Percentiles rank a stretch among this genome's conserved stretches.
These are phyloP conservation scores for Epipyxis sp. DNA, from an alignment of 108 stramenopile species.

Conservation along the genomic window DNA sequence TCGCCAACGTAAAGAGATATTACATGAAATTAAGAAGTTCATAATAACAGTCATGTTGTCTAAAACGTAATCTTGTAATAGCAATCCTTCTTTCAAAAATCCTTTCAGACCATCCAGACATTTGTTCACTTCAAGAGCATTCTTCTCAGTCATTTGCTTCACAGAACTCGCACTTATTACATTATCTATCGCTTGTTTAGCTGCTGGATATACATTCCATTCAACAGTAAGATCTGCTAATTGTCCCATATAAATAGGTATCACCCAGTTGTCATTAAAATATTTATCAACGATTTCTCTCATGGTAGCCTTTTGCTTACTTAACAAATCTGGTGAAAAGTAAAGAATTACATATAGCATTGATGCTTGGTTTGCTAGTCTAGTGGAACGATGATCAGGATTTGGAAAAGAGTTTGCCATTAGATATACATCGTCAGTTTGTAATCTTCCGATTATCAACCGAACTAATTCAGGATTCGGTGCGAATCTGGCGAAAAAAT, in stretches of 20 bases:
- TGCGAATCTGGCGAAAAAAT: slow-evolving; percentile 53
- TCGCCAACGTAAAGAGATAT: slow-evolving; percentile 63
- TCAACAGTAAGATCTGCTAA: slow-evolving; percentile 60
- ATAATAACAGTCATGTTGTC: slow-evolving; percentile 54
- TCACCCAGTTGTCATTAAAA: slow-evolving; percentile 68
- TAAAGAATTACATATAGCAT: slow-evolving; percentile 64
- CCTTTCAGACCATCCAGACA: slow-evolving; percentile 47
- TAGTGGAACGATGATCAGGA: slow-evolving; percentile 60
- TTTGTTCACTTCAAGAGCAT: slow-evolving; percentile 47
- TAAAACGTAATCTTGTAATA: slow-evolving; percentile 58
- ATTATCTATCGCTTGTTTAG: slow-evolving; percentile 51
- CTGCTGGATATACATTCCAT: slow-evolving; percentile 58
- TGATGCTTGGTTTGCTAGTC: slow-evolving; percentile 61
- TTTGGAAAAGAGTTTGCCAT: slow-evolving; percentile 53
- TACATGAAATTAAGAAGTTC: slow-evolving; percentile 52
- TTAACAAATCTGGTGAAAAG: slow-evolving; percentile 54
- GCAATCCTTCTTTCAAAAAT: slow-evolving; percentile 39
- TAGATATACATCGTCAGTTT: slow-evolving; percentile 63
- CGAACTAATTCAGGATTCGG: slow-evolving; percentile 40
- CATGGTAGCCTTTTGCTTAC: slow-evolving; percentile 48
- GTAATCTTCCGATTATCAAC: slow-evolving; percentile 52
- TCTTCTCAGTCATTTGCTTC: slow-evolving; percentile 40
- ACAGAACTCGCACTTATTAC: slow-evolving; percentile 42
- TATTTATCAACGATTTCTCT: slow-evolving; percentile 61
- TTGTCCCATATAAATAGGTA: slow-evolving; percentile 58